Conservation (phyloP, 2,329 filamentous ascomycete species). For the Fusarium sp. region DNA sequence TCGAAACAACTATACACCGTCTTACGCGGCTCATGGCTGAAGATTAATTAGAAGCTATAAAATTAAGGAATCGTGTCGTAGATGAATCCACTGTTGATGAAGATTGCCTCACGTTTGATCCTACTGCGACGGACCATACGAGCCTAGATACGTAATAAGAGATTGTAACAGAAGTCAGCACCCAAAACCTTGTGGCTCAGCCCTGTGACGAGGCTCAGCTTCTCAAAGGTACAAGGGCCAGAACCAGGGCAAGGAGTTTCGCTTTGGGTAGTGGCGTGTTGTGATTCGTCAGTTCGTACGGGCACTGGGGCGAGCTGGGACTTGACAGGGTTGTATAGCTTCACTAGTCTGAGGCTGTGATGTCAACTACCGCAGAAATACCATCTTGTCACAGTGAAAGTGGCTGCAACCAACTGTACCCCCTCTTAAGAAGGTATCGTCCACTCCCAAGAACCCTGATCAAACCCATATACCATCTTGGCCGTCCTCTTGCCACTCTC, state of each 20-base stretch:
- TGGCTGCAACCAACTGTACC: neutral
- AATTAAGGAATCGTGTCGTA: neutral
- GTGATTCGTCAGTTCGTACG: neutral
- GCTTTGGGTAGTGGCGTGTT: too few species aligned
- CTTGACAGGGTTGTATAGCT: neutral
- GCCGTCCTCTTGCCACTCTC: neutral
- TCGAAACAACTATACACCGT: neutral
- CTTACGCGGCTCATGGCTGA: neutral
- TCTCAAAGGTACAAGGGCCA: neutral
- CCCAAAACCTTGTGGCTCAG: neutral
- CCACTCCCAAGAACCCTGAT: slow-evolving; percentile 7
- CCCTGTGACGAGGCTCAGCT: neutral
- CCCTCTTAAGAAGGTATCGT: neutral
- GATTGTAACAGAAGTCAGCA: neutral
- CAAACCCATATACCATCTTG: slow-evolving; percentile 22
- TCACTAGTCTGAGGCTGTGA: neutral
- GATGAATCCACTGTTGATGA: neutral
- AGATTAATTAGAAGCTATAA: neutral
- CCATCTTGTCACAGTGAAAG: neutral
- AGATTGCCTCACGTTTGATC: neutral
- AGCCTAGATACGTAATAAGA: neutral
- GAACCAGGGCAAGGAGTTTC: neutral
- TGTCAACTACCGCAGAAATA: neutral
- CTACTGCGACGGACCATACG: neutral
- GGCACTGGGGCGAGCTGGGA: neutral